Conservation (phyloP, 768 basidiomycete genomes). For the Tremella fuciformis region DNA sequence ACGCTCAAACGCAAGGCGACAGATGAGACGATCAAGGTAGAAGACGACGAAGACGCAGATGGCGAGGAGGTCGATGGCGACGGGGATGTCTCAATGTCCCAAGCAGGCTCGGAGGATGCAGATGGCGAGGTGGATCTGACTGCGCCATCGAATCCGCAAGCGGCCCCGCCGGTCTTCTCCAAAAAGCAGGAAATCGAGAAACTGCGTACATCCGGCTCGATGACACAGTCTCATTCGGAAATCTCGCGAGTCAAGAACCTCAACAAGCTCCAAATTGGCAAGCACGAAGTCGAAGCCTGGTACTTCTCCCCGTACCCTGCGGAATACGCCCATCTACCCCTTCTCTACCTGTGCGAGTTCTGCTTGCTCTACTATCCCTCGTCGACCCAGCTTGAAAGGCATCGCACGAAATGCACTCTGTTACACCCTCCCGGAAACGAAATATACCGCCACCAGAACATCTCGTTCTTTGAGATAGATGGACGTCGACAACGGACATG, state of each 20-base stretch:
- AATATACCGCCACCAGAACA: slow-evolving; percentile 95
- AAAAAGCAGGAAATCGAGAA: slow-evolving; percentile 99
- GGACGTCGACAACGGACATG: slow-evolving; percentile 92
- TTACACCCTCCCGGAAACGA: slow-evolving; percentile 97
- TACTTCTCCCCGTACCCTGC: slow-evolving; percentile 99
- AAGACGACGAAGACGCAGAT: slow-evolving; percentile 66
- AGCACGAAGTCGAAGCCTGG: slow-evolving; percentile 98
- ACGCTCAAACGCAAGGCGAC: slow-evolving; percentile 35
- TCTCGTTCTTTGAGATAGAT: slow-evolving; percentile 98
- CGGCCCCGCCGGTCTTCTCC: slow-evolving; percentile 69
- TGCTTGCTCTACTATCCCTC: slow-evolving; percentile 91
- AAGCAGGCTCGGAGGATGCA: slow-evolving; percentile 61
- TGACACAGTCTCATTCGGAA: slow-evolving; percentile 98
- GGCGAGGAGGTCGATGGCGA: slow-evolving; percentile 55
- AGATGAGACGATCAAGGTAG: slow-evolving; percentile 20
- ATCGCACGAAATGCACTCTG: slow-evolving; percentile 84
- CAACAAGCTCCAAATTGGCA: slow-evolving; percentile 92
- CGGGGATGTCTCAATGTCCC: slow-evolving; percentile 57
- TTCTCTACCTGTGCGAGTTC: slow-evolving; percentile 98
- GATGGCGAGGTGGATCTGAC: slow-evolving; percentile 51
- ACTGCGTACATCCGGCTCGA: slow-evolving; percentile 92
- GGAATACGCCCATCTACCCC: slow-evolving; percentile 92
- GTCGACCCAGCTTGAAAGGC: slow-evolving; percentile 82
- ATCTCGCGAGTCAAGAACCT: slow-evolving; percentile 97
- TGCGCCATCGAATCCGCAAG: slow-evolving; percentile 57